Evolutionary conservation across 257 asterid species (phyloP), one percentile per base, ranked within the genome.

Genomic region (Solanum medicagineum): DNA sequence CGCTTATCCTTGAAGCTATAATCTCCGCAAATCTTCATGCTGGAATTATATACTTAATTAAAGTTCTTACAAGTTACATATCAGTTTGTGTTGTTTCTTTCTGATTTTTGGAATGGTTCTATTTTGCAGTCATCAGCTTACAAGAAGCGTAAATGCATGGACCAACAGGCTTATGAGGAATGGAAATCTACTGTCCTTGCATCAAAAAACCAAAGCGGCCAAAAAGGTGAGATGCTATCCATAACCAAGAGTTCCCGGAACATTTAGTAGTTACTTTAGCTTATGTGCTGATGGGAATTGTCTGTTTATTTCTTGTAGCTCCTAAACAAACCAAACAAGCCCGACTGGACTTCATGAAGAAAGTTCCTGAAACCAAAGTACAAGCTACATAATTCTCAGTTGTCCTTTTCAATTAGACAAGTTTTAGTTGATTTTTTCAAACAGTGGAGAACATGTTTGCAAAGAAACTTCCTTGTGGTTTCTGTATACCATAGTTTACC

Each of bases 181-280:
- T 95, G 98, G 98, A 97, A 91, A 89, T 92, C 95, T 4, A 83
- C 93, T 49, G 99, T 97, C 77, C 77, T 94, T 22, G 90, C 89
- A 86, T 92, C 97, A 8, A 97, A 91, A 54, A 85, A 86, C 42
- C 90, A 73, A 60, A 80, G 66, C 8, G 9, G 32, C 89, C 91
- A 89, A 84, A 87, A 89, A 91, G 97, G 99, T 95, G 86, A 47
- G 36, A 17, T 10, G 13, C 1, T 19, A 79, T 51, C 65, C 6
- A 54, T 57, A 22, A 47, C 26, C 5, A 49, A 0, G 2, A 8
- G 47, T 16, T 49, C 49, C 24, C 3, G 1, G 10, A 79, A 1
- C 47, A 53, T 53, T 53, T 77, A 8, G 49, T 26, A 79, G 16
- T 40, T 70, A 8, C 53, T 69, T 65, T 80, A 63, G 49, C 47